These are phyloP conservation scores for Taiwanofungus camphoratus DNA, from an alignment of 1,284 basidiomycete species.

Conservation along the genomic window DNA sequence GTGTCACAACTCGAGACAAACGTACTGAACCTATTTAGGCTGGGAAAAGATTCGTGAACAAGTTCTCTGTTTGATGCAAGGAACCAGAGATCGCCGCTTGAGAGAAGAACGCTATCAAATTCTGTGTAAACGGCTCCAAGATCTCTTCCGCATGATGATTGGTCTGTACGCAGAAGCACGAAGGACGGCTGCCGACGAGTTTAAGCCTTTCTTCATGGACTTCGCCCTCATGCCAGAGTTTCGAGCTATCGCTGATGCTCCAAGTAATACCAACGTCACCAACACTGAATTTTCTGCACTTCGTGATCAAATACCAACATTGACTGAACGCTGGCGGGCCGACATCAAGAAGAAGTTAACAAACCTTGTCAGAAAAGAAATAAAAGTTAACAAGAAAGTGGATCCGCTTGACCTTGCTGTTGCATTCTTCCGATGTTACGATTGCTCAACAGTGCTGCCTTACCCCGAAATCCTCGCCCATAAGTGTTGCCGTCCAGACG, in stretches of 20 bases:
- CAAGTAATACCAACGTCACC: background rate
- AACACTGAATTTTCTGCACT: background rate
- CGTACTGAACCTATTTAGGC: background rate
- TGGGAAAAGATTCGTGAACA: background rate
- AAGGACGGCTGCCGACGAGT: background rate
- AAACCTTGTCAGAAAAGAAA: background rate
- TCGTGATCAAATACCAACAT: background rate
- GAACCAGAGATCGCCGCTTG: background rate
- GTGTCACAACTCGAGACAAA: background rate
- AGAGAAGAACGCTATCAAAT: background rate
- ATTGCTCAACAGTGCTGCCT: background rate
- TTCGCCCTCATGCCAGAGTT: conserved; percentile 4
- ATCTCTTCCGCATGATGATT: background rate
- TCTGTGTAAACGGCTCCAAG: background rate
- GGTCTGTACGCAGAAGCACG: background rate
- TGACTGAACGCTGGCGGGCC: background rate
- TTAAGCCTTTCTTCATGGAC: background rate
- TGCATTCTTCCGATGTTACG: conserved; percentile 3
- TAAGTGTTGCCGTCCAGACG: conserved; percentile 4
- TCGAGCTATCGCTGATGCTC: background rate
- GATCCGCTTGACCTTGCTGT: conserved; percentile 4
- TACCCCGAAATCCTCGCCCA: conserved; percentile 4
- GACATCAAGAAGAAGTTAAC: background rate
- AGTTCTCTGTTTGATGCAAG: conserved; percentile 1
- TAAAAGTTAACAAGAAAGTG: background rate